Base-by-base conservation (phyloP, 23 red algal genomes). In the Gracilaria vermiculophylla region DNA sequence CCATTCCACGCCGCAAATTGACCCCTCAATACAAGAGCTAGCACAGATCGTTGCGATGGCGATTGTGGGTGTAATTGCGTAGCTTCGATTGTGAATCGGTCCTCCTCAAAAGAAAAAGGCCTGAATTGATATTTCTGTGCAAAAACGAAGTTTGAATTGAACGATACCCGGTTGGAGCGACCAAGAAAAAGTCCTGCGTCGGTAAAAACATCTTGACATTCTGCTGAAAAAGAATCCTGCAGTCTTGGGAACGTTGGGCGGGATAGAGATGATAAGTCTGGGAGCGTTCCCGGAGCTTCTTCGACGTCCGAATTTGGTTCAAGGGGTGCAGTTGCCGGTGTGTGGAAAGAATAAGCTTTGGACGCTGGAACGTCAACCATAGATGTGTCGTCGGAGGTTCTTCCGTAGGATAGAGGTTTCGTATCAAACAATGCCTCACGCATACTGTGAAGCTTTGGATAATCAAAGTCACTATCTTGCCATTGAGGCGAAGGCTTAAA, bases 1-100 rank as follows among this genome's bases (percentile, higher is more conserved):
- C 53, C 76, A 58, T 79, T 49, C 76, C 76, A 79, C 5, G 53
- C 53, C 5, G 76, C 49, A 28, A 54, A 79, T 7, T 79, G 76
- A 58, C 36, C 34, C 14, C 76, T 21, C 27, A 79, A 24, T 19
- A 55, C 24, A 2, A 23, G 76, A 55, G 76, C 25, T 19, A 79
- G 53, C 14, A 60, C 76, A 49, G 1, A 16, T 11, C 42, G 21
- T 73, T 73, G 39, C 4, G 10, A 19, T 23, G 67, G 40, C 32
- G 40, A 73, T 25, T 42, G 36, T 6, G 67, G 35, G 40, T 45
- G 42, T 15, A 73, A 14, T 1, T 28, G 42, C 10, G 67, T 73
- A 3, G 67, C 67, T 24, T 73, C 76, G 49, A 60, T 57, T 7
- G 76, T 79, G 13, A 60, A 79, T 12, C 53, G 7, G 53, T 43